Conservation (phyloP, 1,284 basidiomycete species). For the Trametes polyzona region DNA sequence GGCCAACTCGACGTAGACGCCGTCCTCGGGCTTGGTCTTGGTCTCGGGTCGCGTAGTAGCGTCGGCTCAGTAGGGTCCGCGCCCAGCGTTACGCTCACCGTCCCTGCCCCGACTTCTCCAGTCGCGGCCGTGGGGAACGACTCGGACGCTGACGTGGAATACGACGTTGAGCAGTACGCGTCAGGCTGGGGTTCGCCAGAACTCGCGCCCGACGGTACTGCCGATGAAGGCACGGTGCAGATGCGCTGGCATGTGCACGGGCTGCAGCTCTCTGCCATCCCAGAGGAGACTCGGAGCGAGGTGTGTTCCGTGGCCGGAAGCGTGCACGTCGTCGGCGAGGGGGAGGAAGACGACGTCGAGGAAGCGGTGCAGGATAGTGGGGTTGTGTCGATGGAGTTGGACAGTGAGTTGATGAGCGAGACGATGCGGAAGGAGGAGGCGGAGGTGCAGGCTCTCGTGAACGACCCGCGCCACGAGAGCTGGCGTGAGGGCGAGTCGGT, state of each 20-base stretch:
- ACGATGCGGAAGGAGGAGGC: background rate
- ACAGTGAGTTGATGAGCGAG: slow-evolving; percentile 4
- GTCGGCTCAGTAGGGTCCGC: background rate
- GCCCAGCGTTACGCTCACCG: background rate
- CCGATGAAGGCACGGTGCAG: slow-evolving; percentile 9
- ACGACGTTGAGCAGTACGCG: slow-evolving; percentile 8
- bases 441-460: background rate
- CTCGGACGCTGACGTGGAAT: background rate
- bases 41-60: slow-evolving; percentile 5
- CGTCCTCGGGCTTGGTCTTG: slow-evolving; percentile 32
- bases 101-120: background rate
- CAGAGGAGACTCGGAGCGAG: slow-evolving; percentile 33
- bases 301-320: slow-evolving; percentile 52
- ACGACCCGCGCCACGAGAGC: slow-evolving; percentile 21
- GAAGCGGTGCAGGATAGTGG: slow-evolving; percentile 2
- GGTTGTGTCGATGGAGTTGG: slow-evolving; percentile 9
- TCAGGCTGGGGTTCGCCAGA: slow-evolving; percentile 9
- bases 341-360: background rate
- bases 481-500: slow-evolving; percentile 28
- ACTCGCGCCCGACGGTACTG: slow-evolving; percentile 4
- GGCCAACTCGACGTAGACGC: slow-evolving; percentile 37
- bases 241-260: slow-evolving; percentile 29
- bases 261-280: slow-evolving; percentile 33
- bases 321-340: slow-evolving; percentile 35
- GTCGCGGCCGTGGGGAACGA: background rate